These are phyloP conservation scores for Discostella stelligeroides DNA, from an alignment of 108 stramenopile genomes.

Conservation along the genomic window DNA sequence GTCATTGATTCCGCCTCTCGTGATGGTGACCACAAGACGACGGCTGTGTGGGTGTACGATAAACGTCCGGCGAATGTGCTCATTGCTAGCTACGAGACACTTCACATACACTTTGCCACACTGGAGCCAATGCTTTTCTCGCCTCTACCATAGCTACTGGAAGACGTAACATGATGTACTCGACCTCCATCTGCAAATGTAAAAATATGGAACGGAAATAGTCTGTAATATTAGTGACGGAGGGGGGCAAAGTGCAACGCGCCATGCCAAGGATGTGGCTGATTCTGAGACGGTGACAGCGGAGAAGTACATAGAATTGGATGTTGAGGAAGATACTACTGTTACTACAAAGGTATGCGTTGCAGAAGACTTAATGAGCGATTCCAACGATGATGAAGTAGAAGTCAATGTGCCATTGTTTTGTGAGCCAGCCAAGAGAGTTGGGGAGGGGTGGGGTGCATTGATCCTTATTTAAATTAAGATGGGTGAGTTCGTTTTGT, in stretches of 20 bases:
- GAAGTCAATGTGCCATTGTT: not conserved
- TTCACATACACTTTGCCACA: no score
- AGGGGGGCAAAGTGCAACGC: constrained; percentile 76
- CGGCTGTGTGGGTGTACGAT: constrained; percentile 90
- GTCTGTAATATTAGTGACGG: constrained; percentile 74
- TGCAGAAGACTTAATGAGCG: no score
- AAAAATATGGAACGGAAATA: constrained; percentile 88
- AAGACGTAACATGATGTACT: constrained; percentile 98
- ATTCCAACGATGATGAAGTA: not conserved
- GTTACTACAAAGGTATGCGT: no score
- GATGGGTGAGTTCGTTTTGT: no score
- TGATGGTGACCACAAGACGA: constrained; percentile 90
- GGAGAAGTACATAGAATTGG: no score
- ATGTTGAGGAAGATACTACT: no score
- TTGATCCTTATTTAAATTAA: no score
- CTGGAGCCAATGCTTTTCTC: no score
- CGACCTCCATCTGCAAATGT: constrained; percentile 88
- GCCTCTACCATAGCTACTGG: no score
- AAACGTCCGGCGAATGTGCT: constrained; percentile 82
- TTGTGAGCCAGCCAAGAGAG: no score
- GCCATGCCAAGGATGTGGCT: constrained; percentile 52
- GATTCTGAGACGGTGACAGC: not conserved
- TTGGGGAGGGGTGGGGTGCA: no score
- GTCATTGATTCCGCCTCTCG: constrained; percentile 86
- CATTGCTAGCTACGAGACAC: no score